Evolutionary conservation across 768 basidiomycete genomes (phyloP).

Genomic region (Trametes maxima): DNA sequence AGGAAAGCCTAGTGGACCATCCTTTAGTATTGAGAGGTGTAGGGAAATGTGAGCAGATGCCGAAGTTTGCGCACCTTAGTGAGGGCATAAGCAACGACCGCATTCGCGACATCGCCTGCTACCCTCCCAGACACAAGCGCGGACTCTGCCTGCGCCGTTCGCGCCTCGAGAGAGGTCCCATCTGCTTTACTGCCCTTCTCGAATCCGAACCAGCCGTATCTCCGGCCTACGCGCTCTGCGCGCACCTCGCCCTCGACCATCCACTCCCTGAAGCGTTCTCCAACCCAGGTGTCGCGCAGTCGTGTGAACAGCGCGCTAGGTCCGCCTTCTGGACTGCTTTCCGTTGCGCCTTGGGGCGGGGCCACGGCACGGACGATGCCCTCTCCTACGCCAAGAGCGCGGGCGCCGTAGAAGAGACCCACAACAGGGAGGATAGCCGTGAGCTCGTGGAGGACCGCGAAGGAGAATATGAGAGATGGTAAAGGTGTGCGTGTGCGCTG

Average conservation of each 20-base stretch:
- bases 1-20: constrained; percentile 58
- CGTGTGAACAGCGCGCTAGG: constrained; percentile 7
- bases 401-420: constrained; percentile 70
- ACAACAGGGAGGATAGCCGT: constrained; percentile 80
- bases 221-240: constrained; percentile 68
- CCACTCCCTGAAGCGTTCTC: constrained; percentile 48
- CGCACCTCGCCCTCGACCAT: constrained; percentile 76
- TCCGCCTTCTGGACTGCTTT: neutral
- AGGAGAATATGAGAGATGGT: constrained; percentile 75
- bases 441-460: constrained; percentile 82
- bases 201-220: constrained; percentile 83
- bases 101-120: constrained; percentile 81
- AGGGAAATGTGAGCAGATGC: neutral
- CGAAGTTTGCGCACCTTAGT: constrained; percentile 59
- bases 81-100: constrained; percentile 75
- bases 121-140: constrained; percentile 37
- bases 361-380: constrained; percentile 47
- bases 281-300: constrained; percentile 42
- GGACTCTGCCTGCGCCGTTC: constrained; percentile 1
- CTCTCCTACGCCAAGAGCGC: constrained; percentile 70
- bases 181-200: constrained; percentile 44
- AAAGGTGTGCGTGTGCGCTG: constrained; percentile 73
- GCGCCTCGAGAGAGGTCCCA: neutral
- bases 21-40: neutral
- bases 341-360: neutral